Evolutionary conservation across 805 yeast genomes (phyloP), one percentile per base, ranked within the genome.

Genomic region (Kodamaea fukazawae): DNA sequence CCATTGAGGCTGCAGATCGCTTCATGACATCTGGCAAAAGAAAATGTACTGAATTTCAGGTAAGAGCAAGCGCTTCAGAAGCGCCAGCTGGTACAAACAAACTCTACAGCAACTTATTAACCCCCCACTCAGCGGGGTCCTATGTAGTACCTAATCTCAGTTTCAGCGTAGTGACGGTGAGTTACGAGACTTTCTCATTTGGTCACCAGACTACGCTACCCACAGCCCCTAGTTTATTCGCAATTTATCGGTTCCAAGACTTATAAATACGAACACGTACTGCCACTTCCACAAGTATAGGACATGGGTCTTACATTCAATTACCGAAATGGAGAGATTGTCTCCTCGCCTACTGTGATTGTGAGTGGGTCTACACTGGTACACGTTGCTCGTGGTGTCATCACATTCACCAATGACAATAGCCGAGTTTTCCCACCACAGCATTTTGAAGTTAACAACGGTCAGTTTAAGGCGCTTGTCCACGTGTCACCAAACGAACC

Each of bases 381-480:
- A 2, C 39, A 36, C 7, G 9, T 47, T 7, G 23, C 29, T 5
- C 42, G 39, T 3, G 73, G 73, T 0, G 43, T 61, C 2, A 46
- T 69, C 11, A 54, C 58, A 22, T 60, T 69, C 40, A 46, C 55
- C 23, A 63, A 67, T 39, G 64, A 66, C 47, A 46, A 49, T 8
- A 60, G 60, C 43, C 40, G 47, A 22, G 69, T 66, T 36, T 82
- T 80, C 45, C 95, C 96, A 0, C 76, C 87, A 0, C 82, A 79
- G 50, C 68, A 71, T 39, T 85, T 72, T 51, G 95, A 90, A 44
- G 77, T 89, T 5, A 77, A 79, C 38, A 64, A 75, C 14, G 81
- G 83, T 1, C 72, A 75, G 44, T 91, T 90, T 71, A 90, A 89
- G 58, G 86, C 86, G 0, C 53, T 86, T 12, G 69, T 86, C 2